A percentile compares a stretch with the other conserved stretches of the same genome.
phyloP scores from a whole-genome alignment of 306 rosid genomes.

The Hippophae gyantsensis region DNA sequence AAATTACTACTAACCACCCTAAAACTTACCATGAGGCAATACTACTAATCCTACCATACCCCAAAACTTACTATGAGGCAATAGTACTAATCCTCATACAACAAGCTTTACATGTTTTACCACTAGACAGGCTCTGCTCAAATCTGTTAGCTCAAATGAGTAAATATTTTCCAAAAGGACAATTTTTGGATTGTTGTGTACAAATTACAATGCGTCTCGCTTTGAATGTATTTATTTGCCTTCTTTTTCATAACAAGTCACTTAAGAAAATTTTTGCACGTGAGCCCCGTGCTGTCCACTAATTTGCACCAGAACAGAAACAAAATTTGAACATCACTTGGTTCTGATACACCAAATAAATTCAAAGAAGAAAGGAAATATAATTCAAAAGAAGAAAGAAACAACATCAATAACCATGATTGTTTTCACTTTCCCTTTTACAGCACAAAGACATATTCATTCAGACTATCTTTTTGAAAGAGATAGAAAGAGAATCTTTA shows the following conservation, averaged over 20 bases:
- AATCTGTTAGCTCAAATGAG: too few relatives aligned
- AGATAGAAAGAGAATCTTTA: conserved; percentile 21
- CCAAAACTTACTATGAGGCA: too few relatives aligned
- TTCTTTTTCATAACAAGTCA: conserved; percentile 11
- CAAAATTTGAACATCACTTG: not conserved
- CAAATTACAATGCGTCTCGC: too few relatives aligned
- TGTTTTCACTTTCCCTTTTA: conserved; percentile 15
- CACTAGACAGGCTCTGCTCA: too few relatives aligned
- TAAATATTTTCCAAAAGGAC: too few relatives aligned
- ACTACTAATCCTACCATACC: too few relatives aligned
- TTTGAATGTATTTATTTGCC: too few relatives aligned
- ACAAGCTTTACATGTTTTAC: too few relatives aligned
- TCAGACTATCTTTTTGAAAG: conserved; percentile 11
- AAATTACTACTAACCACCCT: too few relatives aligned
- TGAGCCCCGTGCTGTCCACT: conserved; percentile 22
- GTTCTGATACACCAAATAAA: not conserved
- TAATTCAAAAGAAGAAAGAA: conserved; percentile 8
- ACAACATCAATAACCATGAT: conserved; percentile 28
- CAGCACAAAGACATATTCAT: not conserved
- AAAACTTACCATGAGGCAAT: too few relatives aligned
- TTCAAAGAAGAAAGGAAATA: not conserved
- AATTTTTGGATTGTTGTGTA: too few relatives aligned
- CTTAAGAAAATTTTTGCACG: conserved; percentile 28
- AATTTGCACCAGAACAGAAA: not conserved
- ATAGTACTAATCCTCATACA: too few relatives aligned